Conservation (phyloP, 306 rosid genomes). For the Acacia melanoxylon region DNA sequence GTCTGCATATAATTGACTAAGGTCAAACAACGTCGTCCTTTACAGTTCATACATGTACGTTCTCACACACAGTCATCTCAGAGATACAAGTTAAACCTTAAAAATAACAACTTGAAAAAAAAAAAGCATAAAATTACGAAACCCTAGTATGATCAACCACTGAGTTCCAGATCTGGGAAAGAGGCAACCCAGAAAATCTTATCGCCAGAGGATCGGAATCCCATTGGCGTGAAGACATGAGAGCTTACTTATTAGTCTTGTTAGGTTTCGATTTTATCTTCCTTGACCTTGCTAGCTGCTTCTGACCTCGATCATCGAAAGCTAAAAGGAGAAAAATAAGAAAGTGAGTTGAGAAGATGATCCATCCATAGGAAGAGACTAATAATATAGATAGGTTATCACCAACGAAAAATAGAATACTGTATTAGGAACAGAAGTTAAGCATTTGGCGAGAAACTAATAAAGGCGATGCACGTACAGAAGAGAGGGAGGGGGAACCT, state of each 20-base stretch:
- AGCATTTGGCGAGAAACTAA: background rate
- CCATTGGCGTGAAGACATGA: background rate
- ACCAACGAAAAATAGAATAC: background rate
- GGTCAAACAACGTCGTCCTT: too few species aligned
- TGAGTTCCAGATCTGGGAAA: conserved; percentile 6
- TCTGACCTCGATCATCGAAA: background rate
- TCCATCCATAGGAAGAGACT: background rate
- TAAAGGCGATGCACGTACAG: background rate
- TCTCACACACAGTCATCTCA: background rate
- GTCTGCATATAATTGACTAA: background rate
- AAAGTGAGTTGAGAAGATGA: background rate
- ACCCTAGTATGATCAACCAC: background rate
- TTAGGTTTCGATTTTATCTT: background rate
- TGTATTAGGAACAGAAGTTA: background rate
- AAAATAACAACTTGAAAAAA: background rate
- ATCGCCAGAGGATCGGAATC: background rate
- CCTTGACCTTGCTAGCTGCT: background rate
- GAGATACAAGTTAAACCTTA: too few species aligned
- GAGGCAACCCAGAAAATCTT: background rate
- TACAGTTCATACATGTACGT: background rate
- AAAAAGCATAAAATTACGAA: background rate
- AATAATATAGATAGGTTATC: background rate
- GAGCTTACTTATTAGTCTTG: background rate
- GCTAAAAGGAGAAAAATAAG: background rate
- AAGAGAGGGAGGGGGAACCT: background rate